phyloP scores from a whole-genome alignment of 371 early-diverging fungal genomes.

The Zopfochytrium polystomum region DNA sequence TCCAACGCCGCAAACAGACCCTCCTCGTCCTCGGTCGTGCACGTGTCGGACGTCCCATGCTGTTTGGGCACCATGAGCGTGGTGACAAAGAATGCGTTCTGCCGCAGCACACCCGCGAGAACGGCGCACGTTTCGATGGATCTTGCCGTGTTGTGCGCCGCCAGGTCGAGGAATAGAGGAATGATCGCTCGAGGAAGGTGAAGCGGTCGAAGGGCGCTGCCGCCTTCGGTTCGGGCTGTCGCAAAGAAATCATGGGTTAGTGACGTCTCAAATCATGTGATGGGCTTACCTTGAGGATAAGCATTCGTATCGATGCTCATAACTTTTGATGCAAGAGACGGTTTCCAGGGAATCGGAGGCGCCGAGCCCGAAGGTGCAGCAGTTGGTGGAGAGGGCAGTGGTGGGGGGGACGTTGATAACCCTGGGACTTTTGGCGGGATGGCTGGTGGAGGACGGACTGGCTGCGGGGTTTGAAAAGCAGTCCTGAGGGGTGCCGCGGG shows the following conservation, averaged over 20 bases:
- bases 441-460: conserved; percentile 8
- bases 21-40: conserved; percentile 83
- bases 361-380: background rate
- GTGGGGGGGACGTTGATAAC: background rate
- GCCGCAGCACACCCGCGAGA: conserved; percentile 72
- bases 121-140: conserved; percentile 92
- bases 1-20: conserved; percentile 76
- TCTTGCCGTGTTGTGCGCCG: conserved; percentile 66
- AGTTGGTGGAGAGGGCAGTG: background rate
- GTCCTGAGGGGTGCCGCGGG: background rate
- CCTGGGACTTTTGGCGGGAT: conserved; percentile 29
- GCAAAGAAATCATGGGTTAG: conserved; percentile 8
- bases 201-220: conserved; percentile 64
- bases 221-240: conserved; percentile 55
- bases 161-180: conserved; percentile 68
- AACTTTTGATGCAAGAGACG: conserved; percentile 12
- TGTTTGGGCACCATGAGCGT: conserved; percentile 89
- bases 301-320: conserved; percentile 1
- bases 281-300: background rate
- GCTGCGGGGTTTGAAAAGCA: background rate
- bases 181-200: conserved; percentile 63
- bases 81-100: conserved; percentile 66
- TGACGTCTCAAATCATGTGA: conserved; percentile 1
- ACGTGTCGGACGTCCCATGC: conserved; percentile 81
- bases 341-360: conserved; percentile 9